These are phyloP conservation scores for Leishmania braziliensis DNA, from an alignment of 208 protist genomes.

Conservation along the genomic window DNA sequence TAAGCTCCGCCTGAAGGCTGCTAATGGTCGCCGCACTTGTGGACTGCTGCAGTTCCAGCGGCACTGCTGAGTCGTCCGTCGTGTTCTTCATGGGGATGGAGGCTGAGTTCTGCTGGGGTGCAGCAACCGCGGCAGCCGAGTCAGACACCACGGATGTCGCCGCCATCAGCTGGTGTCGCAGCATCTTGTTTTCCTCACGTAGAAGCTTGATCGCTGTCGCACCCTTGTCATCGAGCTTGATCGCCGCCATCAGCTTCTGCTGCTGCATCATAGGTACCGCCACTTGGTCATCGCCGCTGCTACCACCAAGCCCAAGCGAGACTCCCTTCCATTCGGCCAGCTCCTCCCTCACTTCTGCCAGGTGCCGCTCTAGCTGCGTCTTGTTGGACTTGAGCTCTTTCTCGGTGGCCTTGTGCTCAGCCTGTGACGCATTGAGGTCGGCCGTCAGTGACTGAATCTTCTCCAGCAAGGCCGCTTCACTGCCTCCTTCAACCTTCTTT, in stretches of 20 bases:
- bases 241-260: conserved; percentile 44
- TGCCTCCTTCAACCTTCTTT: conserved; percentile 26
- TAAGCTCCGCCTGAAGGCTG: conserved; percentile 48
- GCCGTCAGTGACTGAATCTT: conserved; percentile 38
- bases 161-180: conserved; percentile 30
- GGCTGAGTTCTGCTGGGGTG: background rate
- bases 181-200: conserved; percentile 46
- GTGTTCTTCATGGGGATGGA: background rate
- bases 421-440: conserved; percentile 44
- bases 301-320: background rate
- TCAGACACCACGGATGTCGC: background rate
- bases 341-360: conserved; percentile 30
- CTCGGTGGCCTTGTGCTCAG: conserved; percentile 46
- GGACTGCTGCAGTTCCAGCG: conserved; percentile 4
- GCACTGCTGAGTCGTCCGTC: conserved; percentile 9
- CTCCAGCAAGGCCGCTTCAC: conserved; percentile 40
- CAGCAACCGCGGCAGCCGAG: background rate
- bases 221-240: conserved; percentile 57
- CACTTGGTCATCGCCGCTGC: background rate
- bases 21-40: background rate
- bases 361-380: conserved; percentile 33
- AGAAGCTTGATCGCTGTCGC: conserved; percentile 42
- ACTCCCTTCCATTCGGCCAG: conserved; percentile 15
- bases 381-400: conserved; percentile 36
- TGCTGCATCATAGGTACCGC: background rate